Conservation (phyloP, 192 early-diverging fungal species). For the Rhizophagus clarus region DNA sequence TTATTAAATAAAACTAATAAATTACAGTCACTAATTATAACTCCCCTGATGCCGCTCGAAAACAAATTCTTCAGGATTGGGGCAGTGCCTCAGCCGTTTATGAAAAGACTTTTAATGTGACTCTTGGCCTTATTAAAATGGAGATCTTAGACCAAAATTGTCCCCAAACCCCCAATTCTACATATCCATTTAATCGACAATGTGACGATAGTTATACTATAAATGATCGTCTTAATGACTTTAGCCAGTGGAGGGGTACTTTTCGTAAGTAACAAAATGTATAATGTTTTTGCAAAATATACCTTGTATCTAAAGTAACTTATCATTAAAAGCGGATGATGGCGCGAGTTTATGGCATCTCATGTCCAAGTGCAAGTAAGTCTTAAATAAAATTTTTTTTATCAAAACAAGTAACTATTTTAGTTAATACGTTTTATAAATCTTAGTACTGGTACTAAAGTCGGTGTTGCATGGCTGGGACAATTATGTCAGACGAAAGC, state of each 20-base stretch:
- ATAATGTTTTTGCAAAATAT: background rate
- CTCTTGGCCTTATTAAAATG: slow-evolving; percentile 78
- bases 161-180: slow-evolving; percentile 43
- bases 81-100: slow-evolving; percentile 82
- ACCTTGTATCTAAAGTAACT: background rate
- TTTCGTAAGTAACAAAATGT: background rate
- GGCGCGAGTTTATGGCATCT: slow-evolving; percentile 89
- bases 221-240: slow-evolving; percentile 78
- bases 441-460: slow-evolving; percentile 67
- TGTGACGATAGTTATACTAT: slow-evolving; percentile 74
- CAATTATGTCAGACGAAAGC: slow-evolving; percentile 66
- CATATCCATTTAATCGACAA: slow-evolving; percentile 72
- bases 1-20: background rate
- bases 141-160: slow-evolving; percentile 67
- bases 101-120: slow-evolving; percentile 85
- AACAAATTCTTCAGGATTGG: slow-evolving; percentile 81
- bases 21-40: slow-evolving; percentile 47
- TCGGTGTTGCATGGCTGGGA: slow-evolving; percentile 88
- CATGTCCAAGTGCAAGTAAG: slow-evolving; percentile 78
- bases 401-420: background rate
- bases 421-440: background rate
- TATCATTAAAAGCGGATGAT: slow-evolving; percentile 51
- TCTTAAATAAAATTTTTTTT: slow-evolving; percentile 1
- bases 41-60: slow-evolving; percentile 56
- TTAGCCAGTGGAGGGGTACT: slow-evolving; percentile 84